phyloP scores from a whole-genome alignment of 176 grass and related monocot species.

The Aegilops longissima region DNA sequence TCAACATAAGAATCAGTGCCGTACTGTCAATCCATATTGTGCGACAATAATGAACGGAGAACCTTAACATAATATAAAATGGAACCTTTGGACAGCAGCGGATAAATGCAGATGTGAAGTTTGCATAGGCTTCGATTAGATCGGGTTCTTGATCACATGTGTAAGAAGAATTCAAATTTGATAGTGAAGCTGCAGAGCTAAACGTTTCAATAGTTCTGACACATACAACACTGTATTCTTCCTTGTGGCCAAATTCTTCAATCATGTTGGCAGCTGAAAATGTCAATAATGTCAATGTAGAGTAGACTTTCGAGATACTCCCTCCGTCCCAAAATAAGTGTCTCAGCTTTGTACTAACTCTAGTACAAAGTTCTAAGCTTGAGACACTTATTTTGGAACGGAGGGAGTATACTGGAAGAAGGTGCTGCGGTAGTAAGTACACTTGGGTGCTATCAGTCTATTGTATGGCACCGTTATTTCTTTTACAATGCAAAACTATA shows the following conservation, averaged over 20 bases:
- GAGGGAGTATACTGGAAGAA: constrained; percentile 9
- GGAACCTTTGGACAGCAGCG: constrained; percentile 84
- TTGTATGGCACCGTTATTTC: neutral
- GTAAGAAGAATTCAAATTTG: constrained; percentile 80
- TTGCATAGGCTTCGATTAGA: constrained; percentile 83
- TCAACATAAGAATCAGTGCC: constrained; percentile 20
- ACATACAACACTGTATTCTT: constrained; percentile 70
- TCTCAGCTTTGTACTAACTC: no score
- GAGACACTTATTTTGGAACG: no score
- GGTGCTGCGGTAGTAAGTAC: neutral
- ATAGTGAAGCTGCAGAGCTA: constrained; percentile 74
- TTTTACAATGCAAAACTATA: constrained; percentile 22
- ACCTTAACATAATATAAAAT: constrained; percentile 17
- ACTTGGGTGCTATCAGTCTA: constrained; percentile 11
- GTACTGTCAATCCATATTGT: constrained; percentile 20
- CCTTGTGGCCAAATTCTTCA: constrained; percentile 90
- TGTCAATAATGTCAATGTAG: constrained; percentile 32
- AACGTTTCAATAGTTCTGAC: constrained; percentile 82
- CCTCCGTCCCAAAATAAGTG: no score
- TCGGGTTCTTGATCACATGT: constrained; percentile 97
- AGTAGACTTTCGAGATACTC: constrained; percentile 8
- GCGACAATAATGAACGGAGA: constrained; percentile 12
- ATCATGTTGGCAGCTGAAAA: constrained; percentile 75
- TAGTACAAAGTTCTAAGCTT: no score
- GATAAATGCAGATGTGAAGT: constrained; percentile 82